Conservation (phyloP, 371 early-diverging fungal species). For the Rhizopus stolonifer region DNA sequence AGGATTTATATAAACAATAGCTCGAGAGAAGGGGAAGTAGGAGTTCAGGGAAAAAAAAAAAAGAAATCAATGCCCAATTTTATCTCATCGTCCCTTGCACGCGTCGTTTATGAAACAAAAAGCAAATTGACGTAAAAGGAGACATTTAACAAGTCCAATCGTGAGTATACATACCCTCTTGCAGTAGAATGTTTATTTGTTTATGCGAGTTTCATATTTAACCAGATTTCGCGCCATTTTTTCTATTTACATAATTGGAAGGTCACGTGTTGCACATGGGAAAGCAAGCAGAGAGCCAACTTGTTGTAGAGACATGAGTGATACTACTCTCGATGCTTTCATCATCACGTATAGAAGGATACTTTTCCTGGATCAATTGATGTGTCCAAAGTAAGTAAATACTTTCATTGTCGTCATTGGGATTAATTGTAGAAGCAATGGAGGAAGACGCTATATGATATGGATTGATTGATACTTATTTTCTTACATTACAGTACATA, state of each 20-base stretch:
- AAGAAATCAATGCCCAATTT: neutral
- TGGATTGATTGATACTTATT: no score
- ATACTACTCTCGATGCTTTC: slow-evolving; percentile 22
- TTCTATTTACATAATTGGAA: neutral
- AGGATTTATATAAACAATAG: neutral
- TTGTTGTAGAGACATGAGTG: slow-evolving; percentile 3
- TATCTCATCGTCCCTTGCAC: neutral
- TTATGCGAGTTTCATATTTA: neutral
- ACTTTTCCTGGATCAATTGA: slow-evolving; percentile 35
- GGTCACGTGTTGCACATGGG: slow-evolving; percentile 6
- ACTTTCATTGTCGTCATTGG: slow-evolving; percentile 37
- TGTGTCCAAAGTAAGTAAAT: slow-evolving; percentile 44
- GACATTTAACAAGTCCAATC: no score
- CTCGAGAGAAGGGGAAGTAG: neutral
- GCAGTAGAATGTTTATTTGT: neutral
- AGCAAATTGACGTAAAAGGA: neutral
- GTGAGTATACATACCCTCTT: no score
- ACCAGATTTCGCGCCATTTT: neutral
- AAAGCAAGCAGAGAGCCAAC: slow-evolving; percentile 9
- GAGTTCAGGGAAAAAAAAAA: neutral
- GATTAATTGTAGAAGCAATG: slow-evolving; percentile 10
- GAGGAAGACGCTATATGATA: neutral
- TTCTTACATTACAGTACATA: no score
- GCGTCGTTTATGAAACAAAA: neutral
- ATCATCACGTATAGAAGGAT: slow-evolving; percentile 3